These are phyloP conservation scores for Firmiana major DNA, from an alignment of 345 rosid species.

Conservation along the genomic window DNA sequence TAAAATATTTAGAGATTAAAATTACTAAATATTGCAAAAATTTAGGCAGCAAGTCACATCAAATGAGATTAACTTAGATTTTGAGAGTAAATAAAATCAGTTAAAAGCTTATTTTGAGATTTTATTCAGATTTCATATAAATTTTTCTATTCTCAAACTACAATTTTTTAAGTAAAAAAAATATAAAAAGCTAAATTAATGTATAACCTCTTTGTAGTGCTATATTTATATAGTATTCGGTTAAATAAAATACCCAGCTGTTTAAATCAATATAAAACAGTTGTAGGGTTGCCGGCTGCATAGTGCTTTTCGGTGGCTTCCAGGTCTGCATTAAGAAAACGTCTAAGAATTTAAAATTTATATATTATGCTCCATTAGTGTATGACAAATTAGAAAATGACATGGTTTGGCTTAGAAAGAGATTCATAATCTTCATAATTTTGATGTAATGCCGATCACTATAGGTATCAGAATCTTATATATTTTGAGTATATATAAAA, in stretches of 20 bases:
- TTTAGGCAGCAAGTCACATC: conserved; percentile 18
- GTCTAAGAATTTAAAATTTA: conserved; percentile 3
- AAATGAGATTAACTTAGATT: not conserved
- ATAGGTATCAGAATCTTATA: not conserved
- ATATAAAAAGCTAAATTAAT: not conserved
- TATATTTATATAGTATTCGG: not conserved
- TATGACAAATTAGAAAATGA: not conserved
- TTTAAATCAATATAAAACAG: not conserved
- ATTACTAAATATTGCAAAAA: not conserved
- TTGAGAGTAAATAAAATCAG: not conserved
- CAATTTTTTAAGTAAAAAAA: not conserved
- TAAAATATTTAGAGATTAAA: not conserved
- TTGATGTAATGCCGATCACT: not conserved
- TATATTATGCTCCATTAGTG: not conserved
- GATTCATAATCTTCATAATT: not conserved
- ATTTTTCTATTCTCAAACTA: no score
- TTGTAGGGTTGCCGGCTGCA: not conserved
- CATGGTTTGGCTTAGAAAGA: not conserved
- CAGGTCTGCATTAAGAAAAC: not conserved
- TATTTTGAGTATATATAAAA: not conserved
- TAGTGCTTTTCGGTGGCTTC: conserved; percentile 3
- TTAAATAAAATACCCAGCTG: not conserved
- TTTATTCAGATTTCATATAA: no score
- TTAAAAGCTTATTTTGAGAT: no score
- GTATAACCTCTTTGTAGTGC: not conserved